Conservation (phyloP, 176 grass and related monocot species). For the Stipa capillata region DNA sequence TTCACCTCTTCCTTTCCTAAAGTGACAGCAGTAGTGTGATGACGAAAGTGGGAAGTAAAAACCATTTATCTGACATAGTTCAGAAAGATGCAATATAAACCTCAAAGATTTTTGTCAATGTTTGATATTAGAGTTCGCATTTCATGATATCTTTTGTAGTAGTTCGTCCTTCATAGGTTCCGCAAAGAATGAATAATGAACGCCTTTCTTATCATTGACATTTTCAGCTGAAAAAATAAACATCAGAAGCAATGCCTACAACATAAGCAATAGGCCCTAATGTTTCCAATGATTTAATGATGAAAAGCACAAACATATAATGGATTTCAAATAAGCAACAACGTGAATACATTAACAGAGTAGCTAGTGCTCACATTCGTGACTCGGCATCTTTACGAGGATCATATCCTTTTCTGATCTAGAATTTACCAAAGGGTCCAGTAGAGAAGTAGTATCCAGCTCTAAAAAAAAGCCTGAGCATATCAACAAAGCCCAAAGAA, state of each 20-base stretch:
- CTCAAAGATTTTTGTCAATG: not conserved
- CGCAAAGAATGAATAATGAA: not conserved
- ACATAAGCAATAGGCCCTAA: not conserved
- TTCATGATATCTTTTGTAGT: not conserved
- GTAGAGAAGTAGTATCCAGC: conserved; percentile 93
- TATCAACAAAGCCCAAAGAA: conserved; percentile 21
- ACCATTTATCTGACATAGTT: not conserved
- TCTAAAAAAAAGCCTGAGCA: conserved; percentile 85
- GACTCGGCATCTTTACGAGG: conserved; percentile 78
- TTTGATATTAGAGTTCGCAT: not conserved
- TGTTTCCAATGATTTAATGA: conserved; percentile 7
- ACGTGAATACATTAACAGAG: not conserved
- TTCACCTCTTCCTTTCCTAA: not conserved
- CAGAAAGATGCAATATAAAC: too few relatives aligned
- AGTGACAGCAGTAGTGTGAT: not conserved
- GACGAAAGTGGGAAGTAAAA: not conserved
- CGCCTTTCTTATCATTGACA: not conserved
- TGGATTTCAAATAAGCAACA: not conserved
- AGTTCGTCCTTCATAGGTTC: not conserved
- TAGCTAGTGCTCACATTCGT: conserved; percentile 48
- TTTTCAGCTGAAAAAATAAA: not conserved
- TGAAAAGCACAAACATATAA: conserved; percentile 17
- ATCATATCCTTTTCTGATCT: conserved; percentile 94
- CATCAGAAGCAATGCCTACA: not conserved
- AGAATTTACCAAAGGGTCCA: conserved; percentile 85